Evolutionary conservation across 768 basidiomycete species (phyloP).

Genomic region (Collybia nuda): DNA sequence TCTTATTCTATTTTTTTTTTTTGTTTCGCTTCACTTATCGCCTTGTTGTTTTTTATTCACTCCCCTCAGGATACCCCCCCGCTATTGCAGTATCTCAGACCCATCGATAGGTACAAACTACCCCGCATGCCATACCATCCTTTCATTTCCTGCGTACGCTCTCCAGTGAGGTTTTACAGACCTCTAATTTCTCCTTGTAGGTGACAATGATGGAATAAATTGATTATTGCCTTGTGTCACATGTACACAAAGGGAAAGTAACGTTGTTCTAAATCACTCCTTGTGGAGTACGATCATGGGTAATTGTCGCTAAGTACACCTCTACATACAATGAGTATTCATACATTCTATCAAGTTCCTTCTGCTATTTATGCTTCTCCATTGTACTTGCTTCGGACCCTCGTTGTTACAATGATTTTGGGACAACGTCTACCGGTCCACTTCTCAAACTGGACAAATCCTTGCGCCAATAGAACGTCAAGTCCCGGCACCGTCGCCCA

Average conservation of each 20-base stretch:
- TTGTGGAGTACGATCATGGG: too few relatives aligned
- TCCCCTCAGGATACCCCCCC: conserved; percentile 18
- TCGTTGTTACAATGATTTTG: conserved; percentile 38
- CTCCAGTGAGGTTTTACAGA: too few relatives aligned
- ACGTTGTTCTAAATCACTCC: too few relatives aligned
- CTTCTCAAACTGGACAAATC: conserved; percentile 77
- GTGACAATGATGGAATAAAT: too few relatives aligned
- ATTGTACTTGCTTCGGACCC: conserved; percentile 48
- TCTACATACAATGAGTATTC: not conserved
- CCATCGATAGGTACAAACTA: conserved; percentile 3
- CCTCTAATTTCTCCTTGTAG: too few relatives aligned
- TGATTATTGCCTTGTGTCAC: too few relatives aligned
- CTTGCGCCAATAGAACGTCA: conserved; percentile 87
- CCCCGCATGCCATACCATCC: conserved; percentile 3
- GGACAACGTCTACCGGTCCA: conserved; percentile 79
- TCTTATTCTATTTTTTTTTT: conserved; percentile 11
- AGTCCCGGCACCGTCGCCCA: conserved; percentile 81
- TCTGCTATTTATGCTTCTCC: conserved; percentile 1
- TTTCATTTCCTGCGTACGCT: not conserved
- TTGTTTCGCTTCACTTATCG: conserved; percentile 24
- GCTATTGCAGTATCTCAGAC: conserved; percentile 13
- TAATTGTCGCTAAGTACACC: too few relatives aligned
- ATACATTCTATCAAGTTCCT: not conserved
- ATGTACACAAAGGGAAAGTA: too few relatives aligned
- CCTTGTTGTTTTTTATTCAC: conserved; percentile 26